These are phyloP conservation scores for Mentha longifolia DNA, from an alignment of 257 asterid species.

Conservation along the genomic window DNA sequence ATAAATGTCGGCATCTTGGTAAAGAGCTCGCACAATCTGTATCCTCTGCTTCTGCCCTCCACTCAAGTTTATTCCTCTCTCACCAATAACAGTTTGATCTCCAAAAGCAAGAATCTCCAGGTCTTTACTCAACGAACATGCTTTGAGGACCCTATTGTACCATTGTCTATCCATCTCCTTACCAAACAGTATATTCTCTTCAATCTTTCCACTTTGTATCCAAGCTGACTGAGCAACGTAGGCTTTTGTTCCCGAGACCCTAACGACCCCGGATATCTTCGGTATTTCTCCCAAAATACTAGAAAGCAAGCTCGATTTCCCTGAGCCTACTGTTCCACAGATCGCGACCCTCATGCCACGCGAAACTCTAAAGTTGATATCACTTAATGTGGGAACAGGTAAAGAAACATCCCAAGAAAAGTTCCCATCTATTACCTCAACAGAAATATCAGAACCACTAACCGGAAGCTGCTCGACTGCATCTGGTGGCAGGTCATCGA, in stretches of 20 bases:
- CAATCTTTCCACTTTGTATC: conserved; percentile 91
- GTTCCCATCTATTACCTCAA: conserved; percentile 74
- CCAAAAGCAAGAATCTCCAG: conserved; percentile 78
- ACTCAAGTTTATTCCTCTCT: too few relatives aligned
- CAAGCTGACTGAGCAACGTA: conserved; percentile 89
- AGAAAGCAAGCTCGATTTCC: conserved; percentile 91
- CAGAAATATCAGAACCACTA: conserved; percentile 51
- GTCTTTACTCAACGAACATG: conserved; percentile 75
- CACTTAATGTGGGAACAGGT: neutral
- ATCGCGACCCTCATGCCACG: conserved; percentile 83
- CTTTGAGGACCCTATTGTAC: conserved; percentile 73
- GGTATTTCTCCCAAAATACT: conserved; percentile 80
- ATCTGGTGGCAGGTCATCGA: conserved; percentile 68
- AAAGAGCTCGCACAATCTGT: too few relatives aligned
- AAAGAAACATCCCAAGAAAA: conserved; percentile 37
- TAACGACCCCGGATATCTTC: conserved; percentile 65
- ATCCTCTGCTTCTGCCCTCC: too few relatives aligned
- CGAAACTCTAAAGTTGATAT: conserved; percentile 41
- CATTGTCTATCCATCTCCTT: conserved; percentile 64
- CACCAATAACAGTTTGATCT: too few relatives aligned
- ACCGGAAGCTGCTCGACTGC: conserved; percentile 60
- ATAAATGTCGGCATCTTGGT: conserved; percentile 84
- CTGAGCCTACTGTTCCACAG: conserved; percentile 92
- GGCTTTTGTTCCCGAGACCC: conserved; percentile 65
- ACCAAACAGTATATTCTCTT: conserved; percentile 83